These are phyloP conservation scores for Curvularia verruculosa DNA, from an alignment of 2,329 filamentous ascomycete species.

Conservation along the genomic window DNA sequence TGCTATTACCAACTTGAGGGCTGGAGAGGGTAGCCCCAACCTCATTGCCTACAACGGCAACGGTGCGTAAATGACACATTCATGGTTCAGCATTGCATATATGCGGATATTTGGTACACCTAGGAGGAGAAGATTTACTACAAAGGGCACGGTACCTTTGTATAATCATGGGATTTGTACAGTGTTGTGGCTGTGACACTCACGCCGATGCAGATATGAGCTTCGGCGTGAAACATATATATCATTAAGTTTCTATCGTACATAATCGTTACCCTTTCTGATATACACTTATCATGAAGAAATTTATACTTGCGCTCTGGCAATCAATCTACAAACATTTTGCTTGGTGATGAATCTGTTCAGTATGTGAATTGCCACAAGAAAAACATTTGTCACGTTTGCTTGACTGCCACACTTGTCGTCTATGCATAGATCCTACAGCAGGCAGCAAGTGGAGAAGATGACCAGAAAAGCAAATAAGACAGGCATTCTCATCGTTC, in stretches of 20 bases:
- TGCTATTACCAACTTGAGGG: constrained; percentile 11
- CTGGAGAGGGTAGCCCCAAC: constrained; percentile 19
- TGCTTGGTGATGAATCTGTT: background rate
- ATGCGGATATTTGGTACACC: background rate
- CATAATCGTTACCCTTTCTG: background rate
- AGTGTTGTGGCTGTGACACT: background rate
- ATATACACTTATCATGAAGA: background rate
- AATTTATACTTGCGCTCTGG: background rate
- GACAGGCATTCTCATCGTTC: too few species aligned
- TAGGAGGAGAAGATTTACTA: background rate
- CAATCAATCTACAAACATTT: background rate
- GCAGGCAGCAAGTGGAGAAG: too few species aligned
- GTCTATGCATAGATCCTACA: background rate
- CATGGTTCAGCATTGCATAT: background rate
- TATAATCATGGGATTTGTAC: background rate
- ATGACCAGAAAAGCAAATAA: too few species aligned
- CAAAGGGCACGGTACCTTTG: background rate
- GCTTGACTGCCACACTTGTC: background rate
- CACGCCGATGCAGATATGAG: background rate
- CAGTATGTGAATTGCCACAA: background rate
- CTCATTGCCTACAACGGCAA: constrained; percentile 25
- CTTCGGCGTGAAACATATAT: background rate
- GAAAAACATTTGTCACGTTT: too few species aligned
- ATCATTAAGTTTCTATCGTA: background rate
- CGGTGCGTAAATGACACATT: background rate